Evolutionary conservation across 2,329 filamentous ascomycete genomes (phyloP).

Genomic region (Fusarium scirpi): DNA sequence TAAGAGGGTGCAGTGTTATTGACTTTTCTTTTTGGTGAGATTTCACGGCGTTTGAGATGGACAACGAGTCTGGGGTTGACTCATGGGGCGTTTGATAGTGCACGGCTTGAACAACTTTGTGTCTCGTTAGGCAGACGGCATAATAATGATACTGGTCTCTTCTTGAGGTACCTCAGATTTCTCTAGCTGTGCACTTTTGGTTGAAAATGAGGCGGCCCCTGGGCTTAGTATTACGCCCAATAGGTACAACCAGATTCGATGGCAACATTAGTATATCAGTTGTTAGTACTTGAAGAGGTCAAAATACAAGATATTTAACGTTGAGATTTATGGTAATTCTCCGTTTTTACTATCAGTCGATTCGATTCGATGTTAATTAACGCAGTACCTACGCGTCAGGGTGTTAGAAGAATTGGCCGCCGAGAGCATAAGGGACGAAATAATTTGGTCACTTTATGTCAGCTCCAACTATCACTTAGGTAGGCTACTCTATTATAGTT

Average conservation of each 20-base stretch:
- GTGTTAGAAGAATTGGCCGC: not conserved
- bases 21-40: not conserved
- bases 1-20: not conserved
- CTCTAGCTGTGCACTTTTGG: not conserved
- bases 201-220: constrained; percentile 15
- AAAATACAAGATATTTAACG: not conserved
- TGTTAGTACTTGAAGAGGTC: not conserved
- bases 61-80: constrained; percentile 6
- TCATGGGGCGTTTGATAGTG: constrained; percentile 25
- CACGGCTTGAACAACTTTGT: not conserved
- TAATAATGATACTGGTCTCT: constrained; percentile 7
- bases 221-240: not conserved
- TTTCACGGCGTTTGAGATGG: constrained; percentile 28
- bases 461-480: not conserved
- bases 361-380: not conserved
- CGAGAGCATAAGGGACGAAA: not conserved
- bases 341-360: not conserved
- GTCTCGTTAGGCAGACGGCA: constrained; percentile 3
- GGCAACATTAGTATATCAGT: not conserved
- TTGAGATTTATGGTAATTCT: not conserved
- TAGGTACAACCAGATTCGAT: not conserved
- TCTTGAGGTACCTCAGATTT: not conserved
- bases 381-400: not conserved
- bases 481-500: not conserved
- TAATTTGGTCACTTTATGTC: not conserved